Conservation (phyloP, 169 alveolate species). For the Eimeria tenella region DNA sequence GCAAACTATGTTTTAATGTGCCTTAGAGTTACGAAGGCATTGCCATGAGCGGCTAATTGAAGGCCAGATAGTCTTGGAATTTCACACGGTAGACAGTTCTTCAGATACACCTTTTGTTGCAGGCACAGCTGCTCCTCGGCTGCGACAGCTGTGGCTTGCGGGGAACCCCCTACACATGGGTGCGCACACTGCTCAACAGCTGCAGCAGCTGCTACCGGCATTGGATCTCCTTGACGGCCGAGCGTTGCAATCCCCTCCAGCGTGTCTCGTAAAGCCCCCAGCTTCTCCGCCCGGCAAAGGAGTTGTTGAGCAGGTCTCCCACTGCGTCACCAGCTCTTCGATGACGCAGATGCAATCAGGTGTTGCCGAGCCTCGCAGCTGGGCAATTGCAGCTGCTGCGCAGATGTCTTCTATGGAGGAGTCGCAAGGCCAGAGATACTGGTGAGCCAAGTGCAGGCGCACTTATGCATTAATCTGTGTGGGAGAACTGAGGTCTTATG, state of each 20-base stretch:
- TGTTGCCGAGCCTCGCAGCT: conserved; percentile 43
- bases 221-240: conserved; percentile 57
- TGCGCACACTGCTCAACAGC: conserved; percentile 43
- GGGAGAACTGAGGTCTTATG: too few species aligned
- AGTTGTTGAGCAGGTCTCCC: conserved; percentile 2
- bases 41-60: too few species aligned
- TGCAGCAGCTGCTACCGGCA: conserved; percentile 70
- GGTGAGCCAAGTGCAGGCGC: not conserved
- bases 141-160: conserved; percentile 74
- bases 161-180: conserved; percentile 65
- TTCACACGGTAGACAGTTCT: not conserved
- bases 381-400: conserved; percentile 62
- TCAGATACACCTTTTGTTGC: not conserved
- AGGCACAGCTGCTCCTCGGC: conserved; percentile 67
- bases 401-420: conserved; percentile 42
- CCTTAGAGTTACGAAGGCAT: too few species aligned
- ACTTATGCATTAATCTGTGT: not conserved
- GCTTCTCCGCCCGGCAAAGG: not conserved
- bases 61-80: too few species aligned
- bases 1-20: too few species aligned
- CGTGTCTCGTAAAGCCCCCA: not conserved
- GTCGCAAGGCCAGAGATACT: conserved; percentile 52
- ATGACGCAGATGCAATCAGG: not conserved
- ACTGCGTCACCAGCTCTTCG: not conserved
- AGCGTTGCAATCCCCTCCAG: conserved; percentile 20